Conservation (phyloP, 176 grass and related monocot species). For the Avena eriantha region DNA sequence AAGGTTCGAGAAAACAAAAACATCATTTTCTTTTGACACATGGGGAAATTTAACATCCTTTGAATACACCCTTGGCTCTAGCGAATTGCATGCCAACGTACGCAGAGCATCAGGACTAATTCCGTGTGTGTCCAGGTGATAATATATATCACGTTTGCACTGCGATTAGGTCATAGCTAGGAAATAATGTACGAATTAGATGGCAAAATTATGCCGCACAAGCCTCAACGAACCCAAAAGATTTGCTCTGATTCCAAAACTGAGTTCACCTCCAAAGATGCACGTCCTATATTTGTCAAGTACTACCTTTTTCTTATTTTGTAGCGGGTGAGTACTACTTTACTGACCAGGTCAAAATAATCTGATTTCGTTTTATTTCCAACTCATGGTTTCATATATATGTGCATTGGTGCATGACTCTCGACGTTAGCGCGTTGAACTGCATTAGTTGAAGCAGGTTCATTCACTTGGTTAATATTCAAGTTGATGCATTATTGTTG, state of each 20-base stretch:
- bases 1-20: not conserved
- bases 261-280: not conserved
- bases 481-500: not conserved
- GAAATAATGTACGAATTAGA: not conserved
- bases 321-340: too few species aligned
- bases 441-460: not conserved
- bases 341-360: not conserved
- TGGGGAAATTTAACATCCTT: not conserved
- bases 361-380: not conserved
- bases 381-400: not conserved
- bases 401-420: not conserved
- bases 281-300: not conserved
- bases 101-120: too few species aligned
- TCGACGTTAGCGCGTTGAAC: not conserved
- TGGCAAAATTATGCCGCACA: not conserved
- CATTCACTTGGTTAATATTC: not conserved
- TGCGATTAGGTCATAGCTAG: not conserved
- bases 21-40: too few species aligned
- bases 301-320: too few species aligned
- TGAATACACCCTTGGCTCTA: too few species aligned
- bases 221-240: not conserved
- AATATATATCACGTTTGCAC: not conserved
- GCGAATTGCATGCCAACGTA: too few species aligned
- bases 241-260: not conserved
- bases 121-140: not conserved